Conservation (phyloP, 768 basidiomycete genomes). For the Dentipellis sp. region DNA sequence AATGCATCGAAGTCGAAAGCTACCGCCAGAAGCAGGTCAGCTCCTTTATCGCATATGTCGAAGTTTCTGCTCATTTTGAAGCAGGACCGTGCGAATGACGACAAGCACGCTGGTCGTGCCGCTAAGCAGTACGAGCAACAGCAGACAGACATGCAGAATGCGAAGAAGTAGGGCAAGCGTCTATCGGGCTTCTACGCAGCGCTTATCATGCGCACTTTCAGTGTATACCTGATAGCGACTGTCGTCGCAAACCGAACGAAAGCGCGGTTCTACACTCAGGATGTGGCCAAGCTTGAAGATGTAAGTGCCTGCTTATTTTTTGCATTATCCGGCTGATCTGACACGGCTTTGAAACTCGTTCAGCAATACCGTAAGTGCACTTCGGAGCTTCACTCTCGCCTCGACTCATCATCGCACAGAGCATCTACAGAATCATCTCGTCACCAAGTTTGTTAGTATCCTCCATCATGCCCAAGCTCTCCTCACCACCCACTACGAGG, state of each 20-base stretch:
- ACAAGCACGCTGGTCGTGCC: slow-evolving; percentile 65
- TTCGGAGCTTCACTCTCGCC: not conserved
- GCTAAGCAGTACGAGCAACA: slow-evolving; percentile 73
- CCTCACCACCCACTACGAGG: slow-evolving; percentile 49
- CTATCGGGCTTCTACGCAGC: not conserved
- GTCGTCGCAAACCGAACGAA: slow-evolving; percentile 63
- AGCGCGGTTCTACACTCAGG: slow-evolving; percentile 60
- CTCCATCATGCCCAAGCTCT: slow-evolving; percentile 51
- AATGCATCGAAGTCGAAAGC: slow-evolving; percentile 63
- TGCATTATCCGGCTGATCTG: not conserved
- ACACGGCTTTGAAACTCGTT: slow-evolving; percentile 3
- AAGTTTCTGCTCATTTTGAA: slow-evolving; percentile 3
- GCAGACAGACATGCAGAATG: slow-evolving; percentile 65
- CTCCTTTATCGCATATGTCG: slow-evolving; percentile 4
- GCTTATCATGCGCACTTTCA: slow-evolving; percentile 18
- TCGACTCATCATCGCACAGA: slow-evolving; percentile 31
- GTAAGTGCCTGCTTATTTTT: slow-evolving; percentile 32
- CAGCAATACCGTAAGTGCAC: slow-evolving; percentile 60
- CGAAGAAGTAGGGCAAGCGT: slow-evolving; percentile 56
- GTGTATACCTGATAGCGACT: slow-evolving; percentile 63
- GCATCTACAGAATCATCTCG: slow-evolving; percentile 56
- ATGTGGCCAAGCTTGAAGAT: slow-evolving; percentile 62
- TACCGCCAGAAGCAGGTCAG: slow-evolving; percentile 73
- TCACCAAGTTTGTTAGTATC: slow-evolving; percentile 44
- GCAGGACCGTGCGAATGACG: slow-evolving; percentile 60